Evolutionary conservation across 2,329 filamentous ascomycete genomes (phyloP), one percentile per base, ranked within the genome.

Genomic region (Blastomyces silverae): DNA sequence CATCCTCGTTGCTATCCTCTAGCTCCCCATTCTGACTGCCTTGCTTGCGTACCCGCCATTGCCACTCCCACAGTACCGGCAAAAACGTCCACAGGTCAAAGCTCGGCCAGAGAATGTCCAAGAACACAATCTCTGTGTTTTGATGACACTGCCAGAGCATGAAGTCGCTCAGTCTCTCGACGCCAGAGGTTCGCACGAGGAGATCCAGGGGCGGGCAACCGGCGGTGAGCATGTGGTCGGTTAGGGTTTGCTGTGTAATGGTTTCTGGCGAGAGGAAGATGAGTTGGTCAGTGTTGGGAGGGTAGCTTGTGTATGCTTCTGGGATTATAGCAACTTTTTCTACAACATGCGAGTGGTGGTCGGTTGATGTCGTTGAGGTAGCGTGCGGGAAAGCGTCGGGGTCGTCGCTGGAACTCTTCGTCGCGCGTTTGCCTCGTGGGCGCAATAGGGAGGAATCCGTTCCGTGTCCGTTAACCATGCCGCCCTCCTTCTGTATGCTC

Each of bases 111-210:
- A 96, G 82, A 69, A 91, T 94, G 71, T 96, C 85, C 64, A 97
- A 79, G 74, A 97, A 99, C 66, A 95, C 91, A 68, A 99, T 89
- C 66, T 96, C 89, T 0, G 94, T 97, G 68, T 93, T 83, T 73
- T 96, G 86, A 73, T 97, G 92, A 71, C 91, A 94, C 78, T 99
- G 94, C 94, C 94, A 99, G 44, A 99, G 86, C 92, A 99, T 94
- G 72, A 97, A 99, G 75, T 99, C 94, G 73, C 92, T 97, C 66
- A 99, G 81, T 60, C 94, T 85, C 76, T 92, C 89, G 17, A 99
- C 94, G 37, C 92, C 93, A 67, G 92, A 97, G 4, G 94, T 99
- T 61, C 94, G 87, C 61, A 99, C 84, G 64, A 99, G 87, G 15
- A 99, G 83, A 73, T 99, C 94, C 53, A 97, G 80, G 0, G 94